Base-by-base conservation (phyloP, 345 rosid genomes). In the Citrus mangshanensis region DNA sequence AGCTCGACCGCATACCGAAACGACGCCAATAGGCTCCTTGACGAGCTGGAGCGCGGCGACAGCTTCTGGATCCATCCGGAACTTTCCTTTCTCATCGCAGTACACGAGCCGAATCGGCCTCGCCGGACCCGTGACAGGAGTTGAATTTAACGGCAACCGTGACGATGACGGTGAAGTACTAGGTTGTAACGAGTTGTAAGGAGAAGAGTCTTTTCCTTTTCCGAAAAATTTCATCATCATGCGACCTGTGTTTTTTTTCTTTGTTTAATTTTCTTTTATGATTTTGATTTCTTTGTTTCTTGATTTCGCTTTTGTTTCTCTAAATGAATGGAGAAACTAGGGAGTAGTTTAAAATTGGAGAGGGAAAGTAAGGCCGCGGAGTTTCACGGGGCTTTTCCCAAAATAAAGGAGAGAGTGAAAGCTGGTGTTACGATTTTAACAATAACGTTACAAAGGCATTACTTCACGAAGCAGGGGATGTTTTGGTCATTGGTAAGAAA, bases 1-100 rank as follows among this genome's bases (percentile, higher is more conserved):
- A 86, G 98, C 93, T 38, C 98, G 92, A 73, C 99, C 99, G 58
- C 99, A 94, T 69, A 97, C 99, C 4, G 99, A 97, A 66, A 94
- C 98, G 46, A 97, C 92, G 40, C 99, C 99, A 34, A 97, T 89
- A 22, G 99, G 99, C 25, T 81, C 98, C 90, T 94, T 94, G 54
- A 97, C 98, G 28, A 97, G 99, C 86, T 92, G 98, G 76, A 97
- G 83, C 37, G 92, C 85, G 9, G 98, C 98, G 27, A 93, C 98
- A 4, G 99, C 99, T 84, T 97, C 99, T 34, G 98, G 97, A 89
- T 97, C 99, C 99, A 94, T 97, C 74, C 93, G 90, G 72, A 97
- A 97, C 90, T 91, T 94, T 13, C 99, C 98, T 78, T 89, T 93
- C 84, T 94, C 98, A 73, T 97, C 99, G 80, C 91, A 91, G 67